A percentile compares a stretch with the other conserved stretches of the same genome.
phyloP scores from a whole-genome alignment of 2,329 filamentous ascomycete species.

The Cucurbitaria berberidis region DNA sequence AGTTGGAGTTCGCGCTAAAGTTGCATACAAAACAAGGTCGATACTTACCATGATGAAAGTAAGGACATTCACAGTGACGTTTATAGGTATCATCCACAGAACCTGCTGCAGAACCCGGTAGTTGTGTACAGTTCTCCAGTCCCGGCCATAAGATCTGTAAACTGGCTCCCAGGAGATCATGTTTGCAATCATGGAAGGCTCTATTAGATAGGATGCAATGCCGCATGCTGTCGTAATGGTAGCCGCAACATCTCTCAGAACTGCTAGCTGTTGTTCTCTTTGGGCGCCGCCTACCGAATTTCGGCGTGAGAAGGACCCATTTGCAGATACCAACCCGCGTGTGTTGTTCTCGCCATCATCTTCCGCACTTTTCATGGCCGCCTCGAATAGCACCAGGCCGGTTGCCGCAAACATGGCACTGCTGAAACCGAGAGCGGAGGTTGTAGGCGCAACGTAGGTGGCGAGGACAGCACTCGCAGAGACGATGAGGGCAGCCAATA shows the following conservation, averaged over 20 bases:
- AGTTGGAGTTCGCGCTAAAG: not conserved
- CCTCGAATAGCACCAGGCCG: conserved; percentile 51
- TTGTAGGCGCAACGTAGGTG: conserved; percentile 42
- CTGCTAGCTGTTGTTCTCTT: conserved; percentile 32
- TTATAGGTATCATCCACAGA: conserved; percentile 35
- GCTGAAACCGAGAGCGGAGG: conserved; percentile 50
- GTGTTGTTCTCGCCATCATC: conserved; percentile 32
- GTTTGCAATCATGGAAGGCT: conserved; percentile 32
- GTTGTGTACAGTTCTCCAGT: conserved; percentile 39
- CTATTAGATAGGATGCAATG: conserved; percentile 35
- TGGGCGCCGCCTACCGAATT: conserved; percentile 28
- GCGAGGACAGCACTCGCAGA: conserved; percentile 47
- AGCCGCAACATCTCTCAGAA: conserved; percentile 39
- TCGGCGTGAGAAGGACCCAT: conserved; percentile 21
- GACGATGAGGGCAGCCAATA: conserved; percentile 44
- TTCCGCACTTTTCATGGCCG: conserved; percentile 33
- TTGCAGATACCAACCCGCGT: conserved; percentile 44
- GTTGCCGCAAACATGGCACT: conserved; percentile 50
- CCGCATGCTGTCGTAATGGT: conserved; percentile 36
- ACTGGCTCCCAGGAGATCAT: conserved; percentile 38
- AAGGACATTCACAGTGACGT: conserved; percentile 33
- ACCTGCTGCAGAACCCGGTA: conserved; percentile 33
- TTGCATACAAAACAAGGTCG: not conserved
- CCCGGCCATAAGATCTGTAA: conserved; percentile 26
- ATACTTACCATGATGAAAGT: conserved; percentile 41